Percentiles rank a stretch among this genome's conserved stretches.
phyloP scores from a whole-genome alignment of 2,329 filamentous ascomycete species.

The Colletotrichum orbiculare region DNA sequence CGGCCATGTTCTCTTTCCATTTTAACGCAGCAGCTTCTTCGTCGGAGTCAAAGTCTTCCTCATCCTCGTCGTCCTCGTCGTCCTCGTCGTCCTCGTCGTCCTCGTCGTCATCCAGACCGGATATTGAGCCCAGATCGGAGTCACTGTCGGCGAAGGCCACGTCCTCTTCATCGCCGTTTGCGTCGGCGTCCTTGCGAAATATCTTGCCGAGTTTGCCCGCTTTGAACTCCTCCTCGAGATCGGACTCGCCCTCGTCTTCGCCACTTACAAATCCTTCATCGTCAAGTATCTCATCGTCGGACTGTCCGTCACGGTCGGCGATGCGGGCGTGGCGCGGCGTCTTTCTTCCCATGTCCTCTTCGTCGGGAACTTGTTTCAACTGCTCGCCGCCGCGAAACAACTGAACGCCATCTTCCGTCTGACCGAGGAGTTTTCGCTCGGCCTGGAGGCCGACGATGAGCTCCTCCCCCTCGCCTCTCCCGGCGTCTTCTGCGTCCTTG shows the following conservation, averaged over 20 bases:
- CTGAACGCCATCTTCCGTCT: constrained; percentile 84
- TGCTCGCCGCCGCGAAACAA: constrained; percentile 84
- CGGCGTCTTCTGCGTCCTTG: constrained; percentile 71
- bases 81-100: constrained; percentile 57
- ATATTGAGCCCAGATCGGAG: constrained; percentile 92
- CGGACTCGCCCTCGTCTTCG: constrained; percentile 62
- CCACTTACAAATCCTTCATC: constrained; percentile 67
- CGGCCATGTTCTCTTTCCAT: constrained; percentile 90
- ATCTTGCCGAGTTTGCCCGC: constrained; percentile 70
- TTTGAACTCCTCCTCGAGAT: constrained; percentile 67
- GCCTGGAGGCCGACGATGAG: constrained; percentile 91
- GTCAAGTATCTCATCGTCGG: constrained; percentile 49
- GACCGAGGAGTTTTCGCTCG: constrained; percentile 83
- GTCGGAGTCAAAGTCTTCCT: constrained; percentile 66
- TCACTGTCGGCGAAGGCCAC: constrained; percentile 95
- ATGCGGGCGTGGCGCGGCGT: constrained; percentile 68
- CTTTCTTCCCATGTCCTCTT: constrained; percentile 71
- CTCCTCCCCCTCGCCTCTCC: constrained; percentile 94
- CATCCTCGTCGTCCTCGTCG: constrained; percentile 54
- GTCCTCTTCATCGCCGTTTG: constrained; percentile 72
- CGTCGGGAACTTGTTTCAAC: constrained; percentile 65
- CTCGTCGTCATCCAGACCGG: constrained; percentile 62
- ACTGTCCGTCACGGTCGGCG: constrained; percentile 68
- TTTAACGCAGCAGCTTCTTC: constrained; percentile 79
- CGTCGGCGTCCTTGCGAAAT: constrained; percentile 65